Evolutionary conservation across 208 protist genomes (phyloP).

Genomic region (Vickermania spadyakhi): DNA sequence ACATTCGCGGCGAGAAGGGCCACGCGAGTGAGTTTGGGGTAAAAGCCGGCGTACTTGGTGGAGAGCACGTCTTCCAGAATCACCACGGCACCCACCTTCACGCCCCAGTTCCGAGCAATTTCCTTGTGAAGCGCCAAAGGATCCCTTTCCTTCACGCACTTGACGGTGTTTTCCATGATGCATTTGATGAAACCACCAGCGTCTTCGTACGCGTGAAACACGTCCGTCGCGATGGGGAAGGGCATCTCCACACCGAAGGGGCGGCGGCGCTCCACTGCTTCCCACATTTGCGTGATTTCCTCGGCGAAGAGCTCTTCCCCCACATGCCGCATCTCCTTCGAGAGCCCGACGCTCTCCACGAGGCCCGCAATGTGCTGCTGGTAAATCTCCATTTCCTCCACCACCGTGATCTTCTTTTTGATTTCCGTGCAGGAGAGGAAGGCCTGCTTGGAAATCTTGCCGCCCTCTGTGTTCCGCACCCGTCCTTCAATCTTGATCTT

Average conservation of each 20-base stretch:
- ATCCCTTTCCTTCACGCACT: conserved; percentile 31
- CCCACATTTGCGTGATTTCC: conserved; percentile 68
- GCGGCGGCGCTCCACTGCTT: conserved; percentile 35
- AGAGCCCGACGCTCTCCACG: conserved; percentile 23
- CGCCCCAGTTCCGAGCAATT: conserved; percentile 70
- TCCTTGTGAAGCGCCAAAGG: conserved; percentile 51
- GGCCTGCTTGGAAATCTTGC: conserved; percentile 48
- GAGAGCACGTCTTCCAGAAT: conserved; percentile 60
- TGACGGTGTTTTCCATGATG: conserved; percentile 57
- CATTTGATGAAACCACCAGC: conserved; percentile 51
- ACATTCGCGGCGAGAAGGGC: conserved; percentile 66
- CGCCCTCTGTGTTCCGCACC: conserved; percentile 25
- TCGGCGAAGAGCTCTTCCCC: conserved; percentile 54
- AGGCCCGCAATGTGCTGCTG: conserved; percentile 22
- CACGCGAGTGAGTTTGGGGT: conserved; percentile 42
- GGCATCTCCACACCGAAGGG: conserved; percentile 35
- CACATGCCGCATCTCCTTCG: conserved; percentile 25
- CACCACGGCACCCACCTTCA: conserved; percentile 67
- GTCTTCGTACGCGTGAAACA: conserved; percentile 55
- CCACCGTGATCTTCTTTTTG: conserved; percentile 37
- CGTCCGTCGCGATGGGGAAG: conserved; percentile 31
- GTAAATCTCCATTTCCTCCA: conserved; percentile 70
- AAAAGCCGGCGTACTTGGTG: conserved; percentile 34
- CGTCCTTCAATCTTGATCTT: conserved; percentile 77
- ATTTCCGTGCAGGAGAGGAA: conserved; percentile 51